A percentile compares a stretch with the other conserved stretches of the same genome.
phyloP scores from a whole-genome alignment of 768 basidiomycete genomes.

The Leucogyrophana mollusca region DNA sequence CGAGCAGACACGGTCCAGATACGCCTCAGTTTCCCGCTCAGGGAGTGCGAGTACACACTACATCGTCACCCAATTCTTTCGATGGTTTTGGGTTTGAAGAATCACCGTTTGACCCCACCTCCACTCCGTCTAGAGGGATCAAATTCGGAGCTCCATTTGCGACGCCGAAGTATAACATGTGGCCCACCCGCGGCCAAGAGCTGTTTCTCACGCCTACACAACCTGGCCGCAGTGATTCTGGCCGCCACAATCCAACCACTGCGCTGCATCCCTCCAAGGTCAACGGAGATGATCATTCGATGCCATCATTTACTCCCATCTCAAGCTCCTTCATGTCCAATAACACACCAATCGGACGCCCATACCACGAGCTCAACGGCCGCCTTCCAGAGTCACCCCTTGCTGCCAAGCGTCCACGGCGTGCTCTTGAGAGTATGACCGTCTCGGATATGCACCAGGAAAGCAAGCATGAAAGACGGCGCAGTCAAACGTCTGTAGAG shows the following conservation, averaged over 20 bases:
- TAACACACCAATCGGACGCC: constrained; percentile 55
- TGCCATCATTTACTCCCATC: constrained; percentile 13
- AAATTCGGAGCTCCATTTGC: constrained; percentile 56
- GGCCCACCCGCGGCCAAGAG: constrained; percentile 41
- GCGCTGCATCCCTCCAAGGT: constrained; percentile 14
- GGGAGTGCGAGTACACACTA: constrained; percentile 37
- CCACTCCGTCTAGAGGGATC: constrained; percentile 80
- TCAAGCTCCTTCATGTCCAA: constrained; percentile 31
- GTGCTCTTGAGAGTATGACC: constrained; percentile 4
- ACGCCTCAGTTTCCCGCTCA: constrained; percentile 49
- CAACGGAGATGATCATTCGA: constrained; percentile 22
- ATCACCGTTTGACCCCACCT: constrained; percentile 71
- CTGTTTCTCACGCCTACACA: constrained; percentile 56
- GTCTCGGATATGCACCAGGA: too few species aligned
- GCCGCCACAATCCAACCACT: constrained; percentile 5
- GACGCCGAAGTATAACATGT: constrained; percentile 60
- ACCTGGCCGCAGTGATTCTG: constrained; percentile 20
- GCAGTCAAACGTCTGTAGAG: too few species aligned
- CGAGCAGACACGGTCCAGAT: constrained; percentile 51
- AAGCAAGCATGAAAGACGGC: too few species aligned
- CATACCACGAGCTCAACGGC: constrained; percentile 13
- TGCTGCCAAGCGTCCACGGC: constrained; percentile 23
- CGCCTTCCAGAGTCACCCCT: constrained; percentile 28
- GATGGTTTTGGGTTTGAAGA: constrained; percentile 42
- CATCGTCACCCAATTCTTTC: constrained; percentile 35